Evolutionary conservation across 768 basidiomycete species (phyloP).

Genomic region (Suillus subaureus): DNA sequence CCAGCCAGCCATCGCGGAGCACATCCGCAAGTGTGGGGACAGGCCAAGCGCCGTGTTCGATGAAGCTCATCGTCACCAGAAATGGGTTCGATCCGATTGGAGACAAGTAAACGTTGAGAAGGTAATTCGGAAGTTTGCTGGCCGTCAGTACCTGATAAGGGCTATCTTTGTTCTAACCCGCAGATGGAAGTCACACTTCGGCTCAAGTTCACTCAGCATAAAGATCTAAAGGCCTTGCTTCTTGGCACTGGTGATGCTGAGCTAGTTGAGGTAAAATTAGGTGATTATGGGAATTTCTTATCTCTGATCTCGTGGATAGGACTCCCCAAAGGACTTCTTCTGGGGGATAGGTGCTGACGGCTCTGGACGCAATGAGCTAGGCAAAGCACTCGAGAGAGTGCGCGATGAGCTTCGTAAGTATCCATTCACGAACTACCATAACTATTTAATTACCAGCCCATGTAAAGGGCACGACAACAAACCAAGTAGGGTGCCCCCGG

Average conservation of each 20-base stretch:
- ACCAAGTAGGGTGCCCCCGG: constrained; percentile 30
- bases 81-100: constrained; percentile 68
- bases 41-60: constrained; percentile 65
- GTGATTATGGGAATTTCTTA: constrained; percentile 11
- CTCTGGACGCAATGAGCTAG: constrained; percentile 72
- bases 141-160: neutral
- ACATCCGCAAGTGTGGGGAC: constrained; percentile 65
- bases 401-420: constrained; percentile 51
- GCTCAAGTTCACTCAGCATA: constrained; percentile 74
- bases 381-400: constrained; percentile 67
- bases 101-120: constrained; percentile 65
- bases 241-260: constrained; percentile 66
- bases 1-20: constrained; percentile 66
- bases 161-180: neutral
- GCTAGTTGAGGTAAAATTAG: constrained; percentile 60
- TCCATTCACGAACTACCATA: neutral
- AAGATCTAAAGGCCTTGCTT: constrained; percentile 57
- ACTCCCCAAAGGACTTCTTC: constrained; percentile 76
- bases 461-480: constrained; percentile 22
- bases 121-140: constrained; percentile 35
- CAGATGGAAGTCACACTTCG: constrained; percentile 70
- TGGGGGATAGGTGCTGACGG: constrained; percentile 76
- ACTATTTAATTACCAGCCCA: neutral
- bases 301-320: constrained; percentile 36
- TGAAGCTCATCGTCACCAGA: constrained; percentile 66